A percentile compares a stretch with the other conserved stretches of the same genome.
phyloP scores from a whole-genome alignment of 2,329 filamentous ascomycete species.

The Pseudocercospora pini-densiflorae region DNA sequence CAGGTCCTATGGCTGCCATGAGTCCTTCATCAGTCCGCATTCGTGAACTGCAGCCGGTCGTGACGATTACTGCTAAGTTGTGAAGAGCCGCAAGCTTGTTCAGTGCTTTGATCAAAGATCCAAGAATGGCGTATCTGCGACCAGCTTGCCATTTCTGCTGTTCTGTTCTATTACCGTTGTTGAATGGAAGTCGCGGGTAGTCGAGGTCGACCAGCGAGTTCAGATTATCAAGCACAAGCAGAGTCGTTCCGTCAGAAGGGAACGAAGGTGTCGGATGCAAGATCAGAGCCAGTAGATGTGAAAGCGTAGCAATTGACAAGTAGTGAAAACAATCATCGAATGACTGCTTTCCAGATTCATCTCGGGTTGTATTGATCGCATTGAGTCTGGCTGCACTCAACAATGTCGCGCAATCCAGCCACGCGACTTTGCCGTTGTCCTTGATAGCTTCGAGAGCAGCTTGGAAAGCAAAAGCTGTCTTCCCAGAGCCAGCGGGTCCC shows the following conservation, averaged over 20 bases:
- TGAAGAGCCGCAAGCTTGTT: conserved; percentile 75
- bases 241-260: conserved; percentile 64
- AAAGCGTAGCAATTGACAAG: conserved; percentile 61
- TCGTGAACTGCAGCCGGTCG: conserved; percentile 82
- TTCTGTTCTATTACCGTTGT: conserved; percentile 48
- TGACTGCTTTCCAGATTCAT: background rate
- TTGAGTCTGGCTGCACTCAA: conserved; percentile 18
- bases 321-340: conserved; percentile 60
- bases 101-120: conserved; percentile 63
- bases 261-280: conserved; percentile 67
- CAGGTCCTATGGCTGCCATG: conserved; percentile 73
- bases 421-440: conserved; percentile 69
- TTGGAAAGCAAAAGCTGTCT: conserved; percentile 72
- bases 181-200: conserved; percentile 62
- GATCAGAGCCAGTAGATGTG: conserved; percentile 73
- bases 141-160: conserved; percentile 53
- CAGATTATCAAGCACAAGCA: conserved; percentile 79
- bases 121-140: conserved; percentile 65
- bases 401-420: conserved; percentile 58
- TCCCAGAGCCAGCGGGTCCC: conserved; percentile 84
- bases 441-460: conserved; percentile 61
- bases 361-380: background rate
- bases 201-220: conserved; percentile 77
- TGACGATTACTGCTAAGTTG: conserved; percentile 73
- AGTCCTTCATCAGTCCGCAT: conserved; percentile 60